Conservation (phyloP, 2,329 filamentous ascomycete species). For the Aspergillus phoenicis region DNA sequence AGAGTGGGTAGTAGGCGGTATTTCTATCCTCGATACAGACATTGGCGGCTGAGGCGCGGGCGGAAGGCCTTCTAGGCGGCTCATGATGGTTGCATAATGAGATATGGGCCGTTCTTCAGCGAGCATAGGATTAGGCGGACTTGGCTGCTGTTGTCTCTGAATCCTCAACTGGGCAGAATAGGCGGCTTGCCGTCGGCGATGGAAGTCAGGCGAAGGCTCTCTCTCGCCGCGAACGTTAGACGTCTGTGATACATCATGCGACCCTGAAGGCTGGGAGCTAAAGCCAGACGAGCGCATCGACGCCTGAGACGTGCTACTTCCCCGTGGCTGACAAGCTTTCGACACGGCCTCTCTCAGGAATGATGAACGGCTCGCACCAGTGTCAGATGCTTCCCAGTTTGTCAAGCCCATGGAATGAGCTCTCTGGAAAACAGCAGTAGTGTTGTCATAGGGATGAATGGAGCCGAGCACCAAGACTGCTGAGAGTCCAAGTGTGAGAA, state of each 20-base stretch:
- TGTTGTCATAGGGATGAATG: conserved; percentile 42
- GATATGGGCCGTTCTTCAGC: conserved; percentile 45
- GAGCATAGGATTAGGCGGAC: conserved; percentile 24
- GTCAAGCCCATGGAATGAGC: conserved; percentile 60
- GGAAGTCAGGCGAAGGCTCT: conserved; percentile 21
- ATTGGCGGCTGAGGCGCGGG: conserved; percentile 19
- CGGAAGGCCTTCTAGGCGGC: conserved; percentile 33
- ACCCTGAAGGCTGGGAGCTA: conserved; percentile 16
- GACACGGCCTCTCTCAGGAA: conserved; percentile 65
- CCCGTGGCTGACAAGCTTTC: conserved; percentile 58
- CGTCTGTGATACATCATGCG: conserved; percentile 12
- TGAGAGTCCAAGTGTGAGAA: conserved; percentile 61
- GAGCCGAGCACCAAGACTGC: conserved; percentile 57
- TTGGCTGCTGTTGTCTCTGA: conserved; percentile 23
- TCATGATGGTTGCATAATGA: conserved; percentile 40
- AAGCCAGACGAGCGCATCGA: conserved; percentile 11
- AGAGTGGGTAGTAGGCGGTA: conserved; percentile 16
- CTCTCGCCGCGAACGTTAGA: conserved; percentile 11
- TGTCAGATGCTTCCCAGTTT: conserved; percentile 55
- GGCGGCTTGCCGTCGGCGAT: conserved; percentile 34
- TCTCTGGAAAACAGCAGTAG: conserved; percentile 49
- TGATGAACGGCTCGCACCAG: conserved; percentile 52
- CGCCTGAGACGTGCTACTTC: conserved; percentile 14
- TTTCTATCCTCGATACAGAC: conserved; percentile 13
- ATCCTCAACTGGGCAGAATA: conserved; percentile 38